Evolutionary conservation across 768 basidiomycete species (phyloP).

Genomic region (Tylopilus sp.): DNA sequence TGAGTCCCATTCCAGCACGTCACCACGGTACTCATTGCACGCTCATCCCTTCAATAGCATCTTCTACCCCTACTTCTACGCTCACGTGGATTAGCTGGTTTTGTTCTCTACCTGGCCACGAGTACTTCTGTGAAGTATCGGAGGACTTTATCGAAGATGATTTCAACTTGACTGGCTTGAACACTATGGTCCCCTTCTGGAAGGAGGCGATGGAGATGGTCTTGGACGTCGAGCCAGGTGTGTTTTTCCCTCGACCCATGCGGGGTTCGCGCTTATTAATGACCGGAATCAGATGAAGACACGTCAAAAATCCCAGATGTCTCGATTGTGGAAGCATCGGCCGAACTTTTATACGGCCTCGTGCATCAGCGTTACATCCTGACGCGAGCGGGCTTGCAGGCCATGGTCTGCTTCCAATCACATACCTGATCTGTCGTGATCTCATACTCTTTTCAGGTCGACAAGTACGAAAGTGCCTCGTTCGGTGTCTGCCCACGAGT

Average conservation of each 20-base stretch:
- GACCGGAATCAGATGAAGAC: conserved; percentile 67
- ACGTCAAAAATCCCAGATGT: conserved; percentile 96
- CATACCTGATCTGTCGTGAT: conserved; percentile 14
- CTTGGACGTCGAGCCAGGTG: conserved; percentile 97
- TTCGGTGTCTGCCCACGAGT: conserved; percentile 97
- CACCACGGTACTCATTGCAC: conserved; percentile 7
- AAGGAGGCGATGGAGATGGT: conserved; percentile 99
- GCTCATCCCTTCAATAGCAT: conserved; percentile 49
- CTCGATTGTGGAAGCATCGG: conserved; percentile 95
- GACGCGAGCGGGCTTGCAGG: conserved; percentile 88
- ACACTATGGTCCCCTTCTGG: conserved; percentile 97
- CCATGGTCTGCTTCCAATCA: conserved; percentile 66
- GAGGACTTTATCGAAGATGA: conserved; percentile 99
- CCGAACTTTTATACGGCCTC: conserved; percentile 95
- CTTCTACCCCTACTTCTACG: conserved; percentile 86
- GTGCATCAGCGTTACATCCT: conserved; percentile 98
- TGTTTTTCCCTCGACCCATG: conserved; percentile 29
- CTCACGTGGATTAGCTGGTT: conserved; percentile 97
- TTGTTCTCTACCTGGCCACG: conserved; percentile 91
- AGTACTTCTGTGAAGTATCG: conserved; percentile 97
- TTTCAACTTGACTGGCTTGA: conserved; percentile 96
- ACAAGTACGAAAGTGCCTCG: conserved; percentile 89
- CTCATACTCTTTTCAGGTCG: conserved; percentile 53
- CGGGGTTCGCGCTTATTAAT: conserved; percentile 9
- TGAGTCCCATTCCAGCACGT: conserved; percentile 41